Evolutionary conservation across 176 grass and related monocot genomes (phyloP).

Genomic region (Zea luxurians): DNA sequence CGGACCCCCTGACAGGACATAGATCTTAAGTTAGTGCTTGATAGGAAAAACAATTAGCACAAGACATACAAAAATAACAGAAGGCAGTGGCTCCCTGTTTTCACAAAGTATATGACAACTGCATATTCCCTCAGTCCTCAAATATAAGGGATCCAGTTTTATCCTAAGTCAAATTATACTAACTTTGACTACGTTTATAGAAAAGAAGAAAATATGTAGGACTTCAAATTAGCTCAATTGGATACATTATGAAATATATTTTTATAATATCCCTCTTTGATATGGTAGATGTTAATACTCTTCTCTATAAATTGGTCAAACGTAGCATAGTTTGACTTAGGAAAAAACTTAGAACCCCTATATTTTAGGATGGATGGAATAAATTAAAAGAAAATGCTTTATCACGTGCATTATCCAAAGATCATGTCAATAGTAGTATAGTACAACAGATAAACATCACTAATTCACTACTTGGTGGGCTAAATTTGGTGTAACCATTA

Average conservation of each 20-base stretch:
- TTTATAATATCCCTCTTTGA: background rate
- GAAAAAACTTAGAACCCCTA: background rate
- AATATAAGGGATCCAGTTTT: background rate
- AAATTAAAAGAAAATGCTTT: background rate
- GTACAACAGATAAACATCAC: background rate
- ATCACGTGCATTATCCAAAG: background rate
- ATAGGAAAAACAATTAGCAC: background rate
- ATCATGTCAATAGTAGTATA: background rate
- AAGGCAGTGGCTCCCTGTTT: background rate
- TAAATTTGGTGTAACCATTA: slow-evolving; percentile 17
- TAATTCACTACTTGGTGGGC: background rate
- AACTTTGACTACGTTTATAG: too few relatives aligned
- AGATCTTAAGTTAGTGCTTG: background rate
- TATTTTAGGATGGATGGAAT: background rate
- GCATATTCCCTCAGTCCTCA: background rate
- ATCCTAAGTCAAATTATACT: background rate
- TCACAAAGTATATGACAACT: background rate
- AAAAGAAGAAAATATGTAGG: too few relatives aligned
- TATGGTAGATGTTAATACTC: background rate
- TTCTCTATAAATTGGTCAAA: background rate
- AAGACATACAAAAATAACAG: background rate
- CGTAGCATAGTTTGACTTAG: background rate
- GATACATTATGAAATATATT: background rate
- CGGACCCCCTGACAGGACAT: slow-evolving; percentile 61
- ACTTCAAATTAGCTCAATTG: too few relatives aligned